These are phyloP conservation scores for Tulasnella sp. DNA, from an alignment of 768 basidiomycete genomes.

Conservation along the genomic window DNA sequence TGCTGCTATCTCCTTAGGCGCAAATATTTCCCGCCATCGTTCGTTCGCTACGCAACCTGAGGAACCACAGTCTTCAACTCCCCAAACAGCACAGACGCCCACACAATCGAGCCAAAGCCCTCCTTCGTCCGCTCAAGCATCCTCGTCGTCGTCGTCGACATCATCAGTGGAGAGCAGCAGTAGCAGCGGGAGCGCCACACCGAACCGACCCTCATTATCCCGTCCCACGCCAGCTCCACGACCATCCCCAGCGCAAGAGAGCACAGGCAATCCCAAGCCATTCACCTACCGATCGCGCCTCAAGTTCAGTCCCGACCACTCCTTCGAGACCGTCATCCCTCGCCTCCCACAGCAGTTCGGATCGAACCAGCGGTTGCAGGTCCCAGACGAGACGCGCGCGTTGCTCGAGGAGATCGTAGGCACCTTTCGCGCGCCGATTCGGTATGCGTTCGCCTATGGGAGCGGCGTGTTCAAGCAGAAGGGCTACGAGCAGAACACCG, in stretches of 20 bases:
- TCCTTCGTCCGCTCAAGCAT: not conserved
- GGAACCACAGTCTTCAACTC: not conserved
- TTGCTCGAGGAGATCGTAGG: conserved; percentile 69
- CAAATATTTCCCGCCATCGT: not conserved
- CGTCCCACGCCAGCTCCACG: conserved; percentile 5
- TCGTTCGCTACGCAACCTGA: not conserved
- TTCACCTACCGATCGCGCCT: not conserved
- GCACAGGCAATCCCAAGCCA: not conserved
- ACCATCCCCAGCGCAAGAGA: not conserved
- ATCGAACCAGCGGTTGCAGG: conserved; percentile 68
- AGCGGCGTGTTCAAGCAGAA: conserved; percentile 92
- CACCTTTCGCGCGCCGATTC: conserved; percentile 79
- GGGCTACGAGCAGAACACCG: conserved; percentile 39
- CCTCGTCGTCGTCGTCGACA: not conserved
- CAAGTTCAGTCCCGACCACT: not conserved
- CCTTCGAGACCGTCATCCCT: conserved; percentile 7
- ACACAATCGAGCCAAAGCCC: not conserved
- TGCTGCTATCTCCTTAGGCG: too few species aligned
- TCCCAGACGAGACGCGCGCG: conserved; percentile 66
- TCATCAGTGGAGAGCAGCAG: not conserved
- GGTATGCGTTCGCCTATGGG: conserved; percentile 97
- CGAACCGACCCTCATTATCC: conserved; percentile 3
- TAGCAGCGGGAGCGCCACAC: too few species aligned
- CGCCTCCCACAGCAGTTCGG: conserved; percentile 40
- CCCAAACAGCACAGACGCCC: not conserved